phyloP scores from a whole-genome alignment of 2,329 filamentous ascomycete species.

The Fusarium buxicola region DNA sequence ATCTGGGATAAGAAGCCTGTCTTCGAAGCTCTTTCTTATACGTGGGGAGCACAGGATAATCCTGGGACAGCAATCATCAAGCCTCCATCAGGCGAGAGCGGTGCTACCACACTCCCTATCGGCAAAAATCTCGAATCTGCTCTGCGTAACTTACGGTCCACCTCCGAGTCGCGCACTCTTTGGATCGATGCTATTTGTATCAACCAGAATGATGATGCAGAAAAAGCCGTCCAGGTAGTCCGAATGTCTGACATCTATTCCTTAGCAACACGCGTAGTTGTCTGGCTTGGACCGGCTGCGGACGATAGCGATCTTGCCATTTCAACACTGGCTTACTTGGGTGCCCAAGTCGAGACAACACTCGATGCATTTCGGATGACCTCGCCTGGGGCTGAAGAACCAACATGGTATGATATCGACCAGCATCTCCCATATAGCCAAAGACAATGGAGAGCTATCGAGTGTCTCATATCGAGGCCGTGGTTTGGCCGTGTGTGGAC shows the following conservation, averaged over 20 bases:
- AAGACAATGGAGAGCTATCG: not conserved
- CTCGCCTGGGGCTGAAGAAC: not conserved
- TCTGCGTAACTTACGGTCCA: conserved; percentile 4
- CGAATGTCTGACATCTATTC: conserved; percentile 8
- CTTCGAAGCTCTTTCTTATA: conserved; percentile 14
- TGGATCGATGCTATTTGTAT: conserved; percentile 4
- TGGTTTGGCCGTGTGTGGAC: conserved; percentile 1
- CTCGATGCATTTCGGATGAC: not conserved
- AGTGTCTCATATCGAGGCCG: not conserved
- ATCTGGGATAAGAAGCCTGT: not conserved
- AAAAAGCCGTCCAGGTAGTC: conserved; percentile 11
- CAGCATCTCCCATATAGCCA: not conserved
- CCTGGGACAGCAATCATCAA: not conserved
- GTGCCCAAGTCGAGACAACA: conserved; percentile 3
- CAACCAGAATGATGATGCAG: conserved; percentile 13
- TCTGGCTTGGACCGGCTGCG: conserved; percentile 10
- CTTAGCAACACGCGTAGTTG: not conserved
- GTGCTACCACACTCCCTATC: not conserved
- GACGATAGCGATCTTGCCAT: conserved; percentile 2
- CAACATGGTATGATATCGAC: not conserved
- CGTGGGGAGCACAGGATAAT: conserved; percentile 2
- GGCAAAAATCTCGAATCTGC: conserved; percentile 5
- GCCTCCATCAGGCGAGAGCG: not conserved
- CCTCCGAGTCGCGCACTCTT: not conserved
- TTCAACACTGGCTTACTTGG: not conserved